Conservation (phyloP, 2,329 filamentous ascomycete species). For the Mariannaea sp. region DNA sequence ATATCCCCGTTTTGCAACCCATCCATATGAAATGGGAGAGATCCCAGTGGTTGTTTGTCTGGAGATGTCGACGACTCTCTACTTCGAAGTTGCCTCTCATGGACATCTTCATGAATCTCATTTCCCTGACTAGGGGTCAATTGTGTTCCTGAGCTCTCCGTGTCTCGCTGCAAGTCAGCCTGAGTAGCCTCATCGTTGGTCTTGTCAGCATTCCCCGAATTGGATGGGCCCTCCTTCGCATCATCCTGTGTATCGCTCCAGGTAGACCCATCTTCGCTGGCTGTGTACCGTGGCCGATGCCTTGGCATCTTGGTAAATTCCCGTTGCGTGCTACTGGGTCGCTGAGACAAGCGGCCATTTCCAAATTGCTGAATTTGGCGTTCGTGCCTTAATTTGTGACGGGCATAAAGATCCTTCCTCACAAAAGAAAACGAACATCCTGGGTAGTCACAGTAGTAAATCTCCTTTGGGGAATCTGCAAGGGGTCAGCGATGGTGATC, state of each 20-base stretch:
- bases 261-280: slow-evolving; percentile 36
- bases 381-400: slow-evolving; percentile 37
- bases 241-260: slow-evolving; percentile 40
- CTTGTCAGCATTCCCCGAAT: slow-evolving; percentile 17
- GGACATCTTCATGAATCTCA: slow-evolving; percentile 18
- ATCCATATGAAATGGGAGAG: slow-evolving; percentile 27
- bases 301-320: slow-evolving; percentile 33
- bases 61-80: slow-evolving; percentile 32
- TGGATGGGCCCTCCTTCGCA: slow-evolving; percentile 27
- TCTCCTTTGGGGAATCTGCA: slow-evolving; percentile 38
- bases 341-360: slow-evolving; percentile 34
- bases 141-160: slow-evolving; percentile 17
- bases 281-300: slow-evolving; percentile 31
- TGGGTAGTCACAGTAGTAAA: slow-evolving; percentile 39
- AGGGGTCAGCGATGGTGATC: slow-evolving; percentile 20
- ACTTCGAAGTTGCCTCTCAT: slow-evolving; percentile 28
- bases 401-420: slow-evolving; percentile 37
- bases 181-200: slow-evolving; percentile 9
- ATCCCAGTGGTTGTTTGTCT: slow-evolving; percentile 26
- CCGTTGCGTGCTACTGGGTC: slow-evolving; percentile 28
- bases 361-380: slow-evolving; percentile 37
- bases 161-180: slow-evolving; percentile 8
- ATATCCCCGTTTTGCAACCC: slow-evolving; percentile 29
- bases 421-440: slow-evolving; percentile 39
- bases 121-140: slow-evolving; percentile 21